Evolutionary conservation across 2,329 filamentous ascomycete genomes (phyloP).

Genomic region (Rutstroemia sp.): DNA sequence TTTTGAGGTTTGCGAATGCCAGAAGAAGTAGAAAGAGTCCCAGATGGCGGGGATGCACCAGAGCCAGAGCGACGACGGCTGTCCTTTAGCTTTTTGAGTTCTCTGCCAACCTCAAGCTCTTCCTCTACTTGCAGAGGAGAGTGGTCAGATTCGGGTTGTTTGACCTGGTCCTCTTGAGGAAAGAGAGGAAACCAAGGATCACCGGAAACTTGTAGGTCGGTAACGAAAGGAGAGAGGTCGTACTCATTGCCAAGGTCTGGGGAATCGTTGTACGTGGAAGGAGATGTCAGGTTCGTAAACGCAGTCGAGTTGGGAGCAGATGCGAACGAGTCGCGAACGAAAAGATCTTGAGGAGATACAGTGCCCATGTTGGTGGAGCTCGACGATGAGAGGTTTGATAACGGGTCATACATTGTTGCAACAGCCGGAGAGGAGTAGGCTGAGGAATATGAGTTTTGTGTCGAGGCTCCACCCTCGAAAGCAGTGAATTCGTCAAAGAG

Average conservation of each 20-base stretch:
- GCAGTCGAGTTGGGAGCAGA: constrained; percentile 77
- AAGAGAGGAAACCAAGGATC: constrained; percentile 70
- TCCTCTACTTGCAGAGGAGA: constrained; percentile 32
- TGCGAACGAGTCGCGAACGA: constrained; percentile 59
- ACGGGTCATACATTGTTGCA: constrained; percentile 44
- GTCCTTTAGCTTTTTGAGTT: constrained; percentile 34
- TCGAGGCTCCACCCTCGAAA: constrained; percentile 37
- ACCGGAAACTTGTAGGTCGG: constrained; percentile 45
- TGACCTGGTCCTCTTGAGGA: constrained; percentile 39
- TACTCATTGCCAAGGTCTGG: constrained; percentile 64
- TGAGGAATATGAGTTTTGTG: constrained; percentile 22
- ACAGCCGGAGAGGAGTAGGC: constrained; percentile 28
- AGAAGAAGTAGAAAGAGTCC: constrained; percentile 47
- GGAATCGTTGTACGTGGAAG: constrained; percentile 70
- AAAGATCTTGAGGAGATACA: constrained; percentile 76
- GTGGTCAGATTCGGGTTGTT: constrained; percentile 3
- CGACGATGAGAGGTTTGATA: constrained; percentile 30
- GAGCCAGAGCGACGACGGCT: constrained; percentile 34
- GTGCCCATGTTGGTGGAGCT: constrained; percentile 56
- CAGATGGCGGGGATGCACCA: constrained; percentile 38
- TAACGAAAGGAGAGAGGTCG: constrained; percentile 67
- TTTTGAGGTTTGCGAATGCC: constrained; percentile 71
- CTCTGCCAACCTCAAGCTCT: constrained; percentile 41
- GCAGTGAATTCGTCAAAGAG: constrained; percentile 49
- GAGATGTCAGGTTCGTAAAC: constrained; percentile 79